Conservation (phyloP, 148 eudicot genomes). For the Cornus controversa region DNA sequence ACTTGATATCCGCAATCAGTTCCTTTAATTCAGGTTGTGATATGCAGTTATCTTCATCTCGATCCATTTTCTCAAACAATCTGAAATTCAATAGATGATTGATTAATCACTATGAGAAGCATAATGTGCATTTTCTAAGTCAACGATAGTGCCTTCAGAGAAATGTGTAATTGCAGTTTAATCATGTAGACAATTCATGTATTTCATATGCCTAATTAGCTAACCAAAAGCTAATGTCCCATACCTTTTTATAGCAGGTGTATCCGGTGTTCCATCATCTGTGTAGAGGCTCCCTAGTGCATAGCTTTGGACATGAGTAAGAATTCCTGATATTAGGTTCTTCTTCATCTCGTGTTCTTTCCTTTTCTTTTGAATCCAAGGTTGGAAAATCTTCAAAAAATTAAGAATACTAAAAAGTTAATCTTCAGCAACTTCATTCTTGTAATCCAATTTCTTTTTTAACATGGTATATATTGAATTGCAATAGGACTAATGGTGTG, state of each 20-base stretch:
- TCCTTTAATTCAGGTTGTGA: constrained; percentile 31
- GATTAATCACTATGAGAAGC: not conserved
- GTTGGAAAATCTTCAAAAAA: constrained; percentile 20
- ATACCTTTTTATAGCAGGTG: constrained; percentile 28
- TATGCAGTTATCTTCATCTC: constrained; percentile 25
- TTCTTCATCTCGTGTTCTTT: constrained; percentile 27
- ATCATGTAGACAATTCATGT: not conserved
- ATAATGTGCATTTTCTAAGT: not conserved
- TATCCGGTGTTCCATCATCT: constrained; percentile 31
- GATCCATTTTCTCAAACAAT: constrained; percentile 26
- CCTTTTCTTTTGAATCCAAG: constrained; percentile 32
- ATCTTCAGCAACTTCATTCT: not conserved
- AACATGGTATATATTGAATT: too few species aligned
- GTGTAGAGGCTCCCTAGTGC: constrained; percentile 21
- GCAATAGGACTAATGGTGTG: not conserved
- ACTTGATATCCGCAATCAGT: constrained; percentile 23
- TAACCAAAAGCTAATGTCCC: not conserved
- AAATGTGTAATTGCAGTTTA: too few species aligned
- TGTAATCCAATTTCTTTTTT: not conserved
- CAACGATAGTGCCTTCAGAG: too few species aligned
- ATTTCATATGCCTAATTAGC: not conserved
- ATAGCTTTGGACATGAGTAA: constrained; percentile 22
- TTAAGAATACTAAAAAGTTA: not conserved
- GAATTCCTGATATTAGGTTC: constrained; percentile 23
- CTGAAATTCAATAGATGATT: constrained; percentile 15